Evolutionary conservation across 305 asterid genomes (phyloP).

Genomic region (Fraxinus latifolia): DNA sequence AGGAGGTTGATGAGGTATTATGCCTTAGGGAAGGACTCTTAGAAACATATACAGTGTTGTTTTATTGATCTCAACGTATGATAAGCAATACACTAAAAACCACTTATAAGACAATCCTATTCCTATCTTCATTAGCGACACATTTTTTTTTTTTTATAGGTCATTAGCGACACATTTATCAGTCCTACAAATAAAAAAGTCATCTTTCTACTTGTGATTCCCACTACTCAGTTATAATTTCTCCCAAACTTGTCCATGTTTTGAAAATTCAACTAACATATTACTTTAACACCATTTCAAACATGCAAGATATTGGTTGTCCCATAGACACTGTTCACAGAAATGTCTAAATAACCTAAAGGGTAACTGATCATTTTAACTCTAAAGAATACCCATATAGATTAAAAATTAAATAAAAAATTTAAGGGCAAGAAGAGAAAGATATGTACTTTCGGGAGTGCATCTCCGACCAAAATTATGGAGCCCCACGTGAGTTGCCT

Average conservation of each 20-base stretch:
- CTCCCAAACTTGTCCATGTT: not conserved
- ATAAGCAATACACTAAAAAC: not conserved
- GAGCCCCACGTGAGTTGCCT: slow-evolving; percentile 73
- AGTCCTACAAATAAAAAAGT: not conserved
- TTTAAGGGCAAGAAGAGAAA: slow-evolving; percentile 6
- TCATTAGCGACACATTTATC: not conserved
- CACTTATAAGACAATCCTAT: not conserved
- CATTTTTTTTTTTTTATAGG: too few species aligned
- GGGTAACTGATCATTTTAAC: not conserved
- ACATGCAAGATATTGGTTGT: not conserved
- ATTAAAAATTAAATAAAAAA: not conserved
- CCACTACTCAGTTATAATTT: not conserved
- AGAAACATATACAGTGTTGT: not conserved
- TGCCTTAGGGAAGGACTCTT: not conserved
- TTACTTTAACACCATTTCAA: not conserved
- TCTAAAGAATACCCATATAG: not conserved
- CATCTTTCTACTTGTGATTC: not conserved
- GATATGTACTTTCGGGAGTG: slow-evolving; percentile 69
- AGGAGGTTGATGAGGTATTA: not conserved
- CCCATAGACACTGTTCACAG: not conserved
- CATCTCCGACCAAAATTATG: slow-evolving; percentile 85
- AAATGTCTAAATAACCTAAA: not conserved
- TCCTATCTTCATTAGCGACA: not conserved
- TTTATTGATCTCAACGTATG: not conserved
- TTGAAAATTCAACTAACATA: not conserved